phyloP scores from a whole-genome alignment of 176 grass and related monocot genomes.

The Eremochloa ophiuroides region DNA sequence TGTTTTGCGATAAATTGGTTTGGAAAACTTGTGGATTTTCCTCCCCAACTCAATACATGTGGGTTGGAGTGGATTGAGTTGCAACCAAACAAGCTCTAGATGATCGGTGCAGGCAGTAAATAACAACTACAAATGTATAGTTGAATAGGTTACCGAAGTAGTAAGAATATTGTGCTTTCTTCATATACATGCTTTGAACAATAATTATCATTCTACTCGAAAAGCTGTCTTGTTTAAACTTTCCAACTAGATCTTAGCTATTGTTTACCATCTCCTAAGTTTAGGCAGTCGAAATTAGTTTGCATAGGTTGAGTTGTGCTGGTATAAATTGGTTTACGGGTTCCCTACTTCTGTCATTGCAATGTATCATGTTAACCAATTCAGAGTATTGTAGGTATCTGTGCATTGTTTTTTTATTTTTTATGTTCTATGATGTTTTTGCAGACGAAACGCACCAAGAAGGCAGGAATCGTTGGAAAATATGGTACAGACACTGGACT shows the following conservation, averaged over 20 bases:
- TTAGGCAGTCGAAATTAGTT: neutral
- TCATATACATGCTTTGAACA: neutral
- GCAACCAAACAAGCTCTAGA: neutral
- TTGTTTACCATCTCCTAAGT: neutral
- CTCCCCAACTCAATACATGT: neutral
- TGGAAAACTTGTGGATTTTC: neutral
- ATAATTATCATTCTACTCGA: neutral
- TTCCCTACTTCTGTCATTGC: neutral
- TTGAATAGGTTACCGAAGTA: neutral
- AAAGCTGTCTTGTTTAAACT: neutral
- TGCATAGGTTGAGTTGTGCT: neutral
- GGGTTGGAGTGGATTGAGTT: neutral
- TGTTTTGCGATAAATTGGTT: neutral
- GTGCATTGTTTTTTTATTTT: neutral
- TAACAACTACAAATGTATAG: neutral
- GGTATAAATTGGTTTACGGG: neutral
- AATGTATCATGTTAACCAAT: neutral
- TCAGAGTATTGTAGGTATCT: neutral
- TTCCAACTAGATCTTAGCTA: neutral
- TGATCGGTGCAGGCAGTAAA: neutral
- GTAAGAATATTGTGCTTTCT: neutral
- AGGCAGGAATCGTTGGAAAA: constrained; percentile 98
- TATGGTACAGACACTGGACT: constrained; percentile 49
- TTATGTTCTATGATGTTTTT: constrained; percentile 8
- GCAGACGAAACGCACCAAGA: constrained; percentile 99